Base-by-base conservation (phyloP, 345 rosid species). In the Citrus reticulata region DNA sequence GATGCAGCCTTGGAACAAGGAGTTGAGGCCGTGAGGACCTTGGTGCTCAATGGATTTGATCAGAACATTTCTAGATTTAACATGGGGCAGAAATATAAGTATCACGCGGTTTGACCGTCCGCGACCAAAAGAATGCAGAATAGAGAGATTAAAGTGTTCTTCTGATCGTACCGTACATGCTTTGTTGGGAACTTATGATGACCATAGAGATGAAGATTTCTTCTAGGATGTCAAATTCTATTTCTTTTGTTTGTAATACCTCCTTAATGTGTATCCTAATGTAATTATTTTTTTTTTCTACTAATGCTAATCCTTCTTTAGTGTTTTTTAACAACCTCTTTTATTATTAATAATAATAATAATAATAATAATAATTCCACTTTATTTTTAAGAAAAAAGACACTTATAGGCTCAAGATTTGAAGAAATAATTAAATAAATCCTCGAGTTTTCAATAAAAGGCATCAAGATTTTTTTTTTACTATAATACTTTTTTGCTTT, bases 41-140 rank as follows among this genome's bases (percentile, higher is more conserved):
- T 93, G 77, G 84, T 93, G 75, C 88, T 89, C 16, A 46, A 10
- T 70, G 98, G 98, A 42, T 93, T 93, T 81, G 83, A 63, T 86
- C 78, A 85, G 54, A 85, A 69, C 14, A 84, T 92, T 75, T 86
- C 85, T 40, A 92, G 93, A 83, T 91, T 95, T 70, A 93, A 93
- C 78, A 74, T 90, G 39, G 91, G 88, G 30, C 98, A 95, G 73
- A 95, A 93, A 73, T 95, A 88, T 82, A 93, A 92, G 83, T 77
- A 83, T 83, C 92, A 95, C 83, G 90, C 86, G 83, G 91, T 93
- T 51, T 73, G 58, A 74, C n/a, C 49, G 24, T 42, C 55, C 7
- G 0, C 16, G 29, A 42, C 66, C 25, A 60, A n/a, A 60, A n/a
- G 39, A 39, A 63, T 63, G 7, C 30, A 8, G 34, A 62, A 24